A percentile compares a stretch with the other conserved stretches of the same genome.
Conservation (phyloP, 2,329 filamentous ascomycete species). For the Sporothrix phasma region DNA sequence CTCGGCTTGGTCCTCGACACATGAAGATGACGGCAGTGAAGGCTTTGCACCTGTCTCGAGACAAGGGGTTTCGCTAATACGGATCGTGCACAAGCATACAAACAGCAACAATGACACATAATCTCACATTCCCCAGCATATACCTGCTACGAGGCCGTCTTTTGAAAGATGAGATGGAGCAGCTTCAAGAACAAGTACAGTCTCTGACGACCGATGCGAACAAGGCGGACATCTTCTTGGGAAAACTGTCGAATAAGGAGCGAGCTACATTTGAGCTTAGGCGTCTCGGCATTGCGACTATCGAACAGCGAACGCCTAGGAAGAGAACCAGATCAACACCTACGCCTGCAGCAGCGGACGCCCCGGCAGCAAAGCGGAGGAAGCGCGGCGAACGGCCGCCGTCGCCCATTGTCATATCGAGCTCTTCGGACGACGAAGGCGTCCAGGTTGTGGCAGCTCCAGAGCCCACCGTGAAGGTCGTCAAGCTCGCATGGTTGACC, state of each 20-base stretch:
- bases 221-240: slow-evolving; percentile 66
- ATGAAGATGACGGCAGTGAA: not conserved
- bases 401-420: slow-evolving; percentile 13
- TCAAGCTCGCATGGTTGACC: slow-evolving; percentile 50
- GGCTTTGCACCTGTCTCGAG: not conserved
- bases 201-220: slow-evolving; percentile 59
- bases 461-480: slow-evolving; percentile 33
- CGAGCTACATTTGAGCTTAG: slow-evolving; percentile 72
- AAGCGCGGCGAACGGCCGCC: not conserved
- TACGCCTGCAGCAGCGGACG: not conserved
- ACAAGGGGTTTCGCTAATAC: not conserved
- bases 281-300: slow-evolving; percentile 50
- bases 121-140: slow-evolving; percentile 47
- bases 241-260: slow-evolving; percentile 57
- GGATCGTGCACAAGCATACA: not conserved
- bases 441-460: not conserved
- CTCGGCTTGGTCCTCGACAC: not conserved
- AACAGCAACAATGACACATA: not conserved
- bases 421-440: slow-evolving; percentile 22
- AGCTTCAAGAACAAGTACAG: slow-evolving; percentile 54
- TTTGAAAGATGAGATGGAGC: slow-evolving; percentile 48
- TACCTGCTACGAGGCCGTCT: slow-evolving; percentile 67
- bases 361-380: slow-evolving; percentile 17
- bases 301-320: slow-evolving; percentile 25
- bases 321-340: not conserved